phyloP scores from a whole-genome alignment of 1,284 basidiomycete species.

The Ustilago shanxiensis region DNA sequence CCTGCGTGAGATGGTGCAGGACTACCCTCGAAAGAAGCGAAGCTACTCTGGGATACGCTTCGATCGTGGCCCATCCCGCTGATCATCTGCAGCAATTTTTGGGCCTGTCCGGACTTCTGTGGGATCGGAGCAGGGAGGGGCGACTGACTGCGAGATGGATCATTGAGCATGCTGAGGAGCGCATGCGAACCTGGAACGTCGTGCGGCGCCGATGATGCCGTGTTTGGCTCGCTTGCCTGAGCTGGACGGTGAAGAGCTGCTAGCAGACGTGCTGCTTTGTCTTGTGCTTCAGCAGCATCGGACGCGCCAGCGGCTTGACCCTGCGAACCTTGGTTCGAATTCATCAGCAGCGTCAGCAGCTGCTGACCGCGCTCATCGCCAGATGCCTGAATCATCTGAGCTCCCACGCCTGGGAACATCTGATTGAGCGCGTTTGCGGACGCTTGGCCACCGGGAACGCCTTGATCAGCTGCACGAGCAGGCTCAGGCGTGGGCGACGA shows the following conservation, averaged over 20 bases:
- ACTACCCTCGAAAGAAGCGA: slow-evolving; percentile 31
- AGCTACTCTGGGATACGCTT: slow-evolving; percentile 41
- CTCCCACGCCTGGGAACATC: slow-evolving; percentile 44
- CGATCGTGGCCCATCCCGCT: slow-evolving; percentile 41
- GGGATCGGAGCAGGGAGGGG: slow-evolving; percentile 59
- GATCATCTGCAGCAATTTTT: slow-evolving; percentile 60
- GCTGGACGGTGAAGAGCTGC: slow-evolving; percentile 36
- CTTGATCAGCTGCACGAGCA: slow-evolving; percentile 9
- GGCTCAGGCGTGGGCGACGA: slow-evolving; percentile 35
- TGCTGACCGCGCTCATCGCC: slow-evolving; percentile 54
- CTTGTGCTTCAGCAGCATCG: slow-evolving; percentile 19
- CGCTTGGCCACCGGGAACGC: slow-evolving; percentile 9
- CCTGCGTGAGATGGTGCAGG: slow-evolving; percentile 10
- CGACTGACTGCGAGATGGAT: slow-evolving; percentile 47
- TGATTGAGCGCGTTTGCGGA: slow-evolving; percentile 14
- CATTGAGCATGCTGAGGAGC: slow-evolving; percentile 50
- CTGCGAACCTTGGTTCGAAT: slow-evolving; percentile 20
- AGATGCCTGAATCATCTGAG: slow-evolving; percentile 49
- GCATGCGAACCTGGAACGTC: slow-evolving; percentile 11
- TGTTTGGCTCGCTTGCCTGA: background rate
- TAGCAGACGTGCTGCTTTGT: slow-evolving; percentile 36
- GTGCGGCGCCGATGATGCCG: slow-evolving; percentile 4
- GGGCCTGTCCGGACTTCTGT: slow-evolving; percentile 55
- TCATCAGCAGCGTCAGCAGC: slow-evolving; percentile 50
- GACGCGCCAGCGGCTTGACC: slow-evolving; percentile 9